Base-by-base conservation (phyloP, 495 filamentous ascomycete genomes). In the Apodospora peruviana region DNA sequence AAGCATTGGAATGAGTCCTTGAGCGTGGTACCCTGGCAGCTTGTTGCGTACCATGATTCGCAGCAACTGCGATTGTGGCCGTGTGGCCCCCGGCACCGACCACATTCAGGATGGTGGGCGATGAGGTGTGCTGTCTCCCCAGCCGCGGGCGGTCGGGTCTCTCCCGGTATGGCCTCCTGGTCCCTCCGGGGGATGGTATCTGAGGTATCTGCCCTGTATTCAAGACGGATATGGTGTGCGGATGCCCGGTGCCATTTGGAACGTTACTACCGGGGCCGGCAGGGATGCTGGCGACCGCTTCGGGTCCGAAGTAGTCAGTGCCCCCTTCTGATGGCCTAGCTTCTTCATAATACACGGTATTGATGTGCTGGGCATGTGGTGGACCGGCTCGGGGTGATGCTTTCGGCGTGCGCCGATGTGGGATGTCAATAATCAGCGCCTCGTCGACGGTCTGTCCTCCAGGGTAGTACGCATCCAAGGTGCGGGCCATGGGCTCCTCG, bases 401-500 rank as follows among this genome's bases (percentile, higher is more conserved):
- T 51, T 84, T 87, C 2, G 93, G 93, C 4, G 91, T 96, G 45
- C 86, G 81, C 38, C 87, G 82, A 25, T 61, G 53, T 3, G 90
- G 91, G 12, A 94, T 83, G 56, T 96, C 90, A 57, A 98, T 95
- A 45, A 97, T 58, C 46, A 98, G 71, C 4, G 93, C 94, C 63
- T 98, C 94, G 29, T 95, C 87, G 14, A 96, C 83, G 14, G 73
- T 80, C 70, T 97, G 93, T 0, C 91, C 91, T 10, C 86, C 89
- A 4, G 93, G 88, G 60, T 81, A 98, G 62, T 93, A 90, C 2
- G 80, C 74, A 60, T 97, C 94, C 19, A 98, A 65, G 2, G 86
- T 84, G 41, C 81, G 73, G 22, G 77, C 69, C 58, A 97, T 82
- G n/a, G 79, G 74, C 64, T 98, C 93, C 53, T 98, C 91, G 3